These are phyloP conservation scores for Aspergillus egyptiacus DNA, from an alignment of 495 filamentous ascomycete species.

Conservation along the genomic window DNA sequence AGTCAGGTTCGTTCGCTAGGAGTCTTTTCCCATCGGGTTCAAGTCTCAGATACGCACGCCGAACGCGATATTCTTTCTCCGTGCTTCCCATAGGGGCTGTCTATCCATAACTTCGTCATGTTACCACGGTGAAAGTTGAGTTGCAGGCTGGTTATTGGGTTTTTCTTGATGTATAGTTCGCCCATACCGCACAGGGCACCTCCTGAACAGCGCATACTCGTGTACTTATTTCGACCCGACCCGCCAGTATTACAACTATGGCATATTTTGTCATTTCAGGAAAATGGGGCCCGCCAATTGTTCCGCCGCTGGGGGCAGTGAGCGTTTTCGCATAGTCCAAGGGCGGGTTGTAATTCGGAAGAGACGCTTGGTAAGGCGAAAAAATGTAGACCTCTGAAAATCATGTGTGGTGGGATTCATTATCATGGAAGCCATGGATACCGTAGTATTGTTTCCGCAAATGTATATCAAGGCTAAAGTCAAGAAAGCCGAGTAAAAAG, in stretches of 20 bases:
- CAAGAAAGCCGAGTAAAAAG: not conserved
- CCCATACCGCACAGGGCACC: too few species aligned
- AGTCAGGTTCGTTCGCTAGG: not conserved
- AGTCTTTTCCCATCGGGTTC: not conserved
- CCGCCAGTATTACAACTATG: not conserved
- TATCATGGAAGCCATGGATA: not conserved
- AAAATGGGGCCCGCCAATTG: not conserved
- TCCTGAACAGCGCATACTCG: too few species aligned
- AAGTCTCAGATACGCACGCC: too few species aligned
- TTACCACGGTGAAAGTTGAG: not conserved
- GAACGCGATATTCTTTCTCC: too few species aligned
- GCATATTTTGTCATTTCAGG: not conserved
- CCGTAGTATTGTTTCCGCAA: conserved; percentile 1
- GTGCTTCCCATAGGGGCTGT: not conserved
- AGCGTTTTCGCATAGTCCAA: too few species aligned
- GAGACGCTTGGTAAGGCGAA: too few species aligned
- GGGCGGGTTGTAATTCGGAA: too few species aligned
- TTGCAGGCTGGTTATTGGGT: not conserved
- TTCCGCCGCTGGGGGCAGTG: not conserved
- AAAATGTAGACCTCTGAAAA: too few species aligned
- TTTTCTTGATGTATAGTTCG: too few species aligned
- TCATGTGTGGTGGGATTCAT: too few species aligned
- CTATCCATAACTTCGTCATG: not conserved
- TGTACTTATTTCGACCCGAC: not conserved
- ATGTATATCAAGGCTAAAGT: conserved; percentile 1